Conservation (phyloP, 2,329 filamentous ascomycete genomes). For the Cytospora piceae region DNA sequence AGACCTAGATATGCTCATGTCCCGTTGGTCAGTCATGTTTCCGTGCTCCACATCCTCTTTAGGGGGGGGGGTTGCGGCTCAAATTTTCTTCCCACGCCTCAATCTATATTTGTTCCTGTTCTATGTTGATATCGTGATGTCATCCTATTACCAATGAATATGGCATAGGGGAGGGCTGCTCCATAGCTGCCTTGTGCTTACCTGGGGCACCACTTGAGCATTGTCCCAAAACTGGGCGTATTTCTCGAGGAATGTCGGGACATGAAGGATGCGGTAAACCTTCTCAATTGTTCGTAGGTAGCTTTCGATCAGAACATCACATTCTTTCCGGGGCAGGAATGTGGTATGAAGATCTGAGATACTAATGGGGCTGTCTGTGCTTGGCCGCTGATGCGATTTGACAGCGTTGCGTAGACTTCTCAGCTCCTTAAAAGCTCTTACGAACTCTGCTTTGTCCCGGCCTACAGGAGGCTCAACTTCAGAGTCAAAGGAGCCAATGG, state of each 20-base stretch:
- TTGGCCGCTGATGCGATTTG: not conserved
- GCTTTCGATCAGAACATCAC: constrained; percentile 55
- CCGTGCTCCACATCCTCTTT: not conserved
- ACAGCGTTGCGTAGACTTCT: not conserved
- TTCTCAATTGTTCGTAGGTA: constrained; percentile 62
- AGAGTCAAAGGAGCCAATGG: not conserved
- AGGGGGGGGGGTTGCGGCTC: too few species aligned
- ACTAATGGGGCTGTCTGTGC: not conserved
- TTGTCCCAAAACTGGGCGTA: constrained; percentile 56
- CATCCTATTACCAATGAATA: not conserved
- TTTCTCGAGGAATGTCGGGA: constrained; percentile 58
- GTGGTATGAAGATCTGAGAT: not conserved
- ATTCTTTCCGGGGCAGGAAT: constrained; percentile 42
- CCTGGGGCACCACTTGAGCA: constrained; percentile 36
- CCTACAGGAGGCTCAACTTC: not conserved
- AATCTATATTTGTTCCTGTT: too few species aligned
- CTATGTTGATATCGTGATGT: not conserved
- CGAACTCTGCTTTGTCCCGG: not conserved
- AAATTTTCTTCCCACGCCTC: not conserved
- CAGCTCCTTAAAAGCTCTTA: not conserved
- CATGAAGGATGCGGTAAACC: constrained; percentile 59
- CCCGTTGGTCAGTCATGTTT: not conserved
- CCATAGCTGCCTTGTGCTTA: not conserved
- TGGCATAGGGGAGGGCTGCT: not conserved
- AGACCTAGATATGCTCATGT: constrained; percentile 38